Evolutionary conservation across 2,329 filamentous ascomycete genomes (phyloP), one percentile per base, ranked within the genome.

Genomic region (Fusarium sp.): DNA sequence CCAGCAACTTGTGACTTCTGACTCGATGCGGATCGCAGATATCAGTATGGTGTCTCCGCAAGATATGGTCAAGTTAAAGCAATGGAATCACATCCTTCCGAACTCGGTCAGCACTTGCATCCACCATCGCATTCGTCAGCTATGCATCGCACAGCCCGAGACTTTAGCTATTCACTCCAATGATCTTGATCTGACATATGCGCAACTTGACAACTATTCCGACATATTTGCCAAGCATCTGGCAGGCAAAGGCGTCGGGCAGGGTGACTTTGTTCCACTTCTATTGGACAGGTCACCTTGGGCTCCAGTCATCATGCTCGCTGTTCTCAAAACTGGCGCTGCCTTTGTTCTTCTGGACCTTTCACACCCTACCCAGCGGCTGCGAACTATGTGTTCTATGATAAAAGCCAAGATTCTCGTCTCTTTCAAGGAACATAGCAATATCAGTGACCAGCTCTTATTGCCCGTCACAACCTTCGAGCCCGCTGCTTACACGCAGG

Each of bases 271-370:
- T 25, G 54, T 57, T 5, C 54, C 54, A 4, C 18, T 57, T 3
- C 13, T 36, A 2, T 17, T 36, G 1, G 31, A 57, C 1, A 43
- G 47, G 20, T 51, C 54, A 6, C 46, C 47, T 6, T 57, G 54
- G 54, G 47, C 31, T 15, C 46, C 54, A 18, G 39, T 57, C 2
- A 7, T 52, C 15, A 57, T 57, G 39, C 7, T 57, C 1, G 46
- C 54, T 3, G 31, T 57, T 14, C 46, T 57, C 18, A 57, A 43
- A 9, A 29, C 39, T 11, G 54, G 54, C 0, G 54, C 54, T 1
- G 54, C 46, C 1, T 57, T 57, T 17, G 54, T 57, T 4, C 37
- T 57, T 21, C 46, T 57, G 3, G 54, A 57, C 3, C 23, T 37
- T 8, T 39, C 39, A 1, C 54, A 42, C 11, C 54, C 54, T 2